phyloP scores from a whole-genome alignment of 202 grass and related monocot species.

The Digitaria exilis region DNA sequence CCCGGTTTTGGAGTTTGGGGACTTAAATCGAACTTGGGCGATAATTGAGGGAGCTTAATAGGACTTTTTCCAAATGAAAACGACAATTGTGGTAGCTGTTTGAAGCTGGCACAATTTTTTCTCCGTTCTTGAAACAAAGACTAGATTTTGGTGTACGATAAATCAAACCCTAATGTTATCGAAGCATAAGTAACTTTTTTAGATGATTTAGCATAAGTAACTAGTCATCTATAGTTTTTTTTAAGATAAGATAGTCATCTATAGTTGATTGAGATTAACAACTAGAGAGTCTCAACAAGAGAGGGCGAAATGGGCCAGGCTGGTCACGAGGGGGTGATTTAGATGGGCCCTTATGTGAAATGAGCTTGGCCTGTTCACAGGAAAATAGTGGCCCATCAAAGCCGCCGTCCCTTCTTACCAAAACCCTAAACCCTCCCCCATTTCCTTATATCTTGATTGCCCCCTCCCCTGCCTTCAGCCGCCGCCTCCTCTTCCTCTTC shows the following conservation, averaged over 20 bases:
- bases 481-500: not conserved
- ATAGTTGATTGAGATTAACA: no score
- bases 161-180: not conserved
- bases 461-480: not conserved
- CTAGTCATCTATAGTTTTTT: no score
- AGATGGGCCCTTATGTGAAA: not conserved
- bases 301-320: not conserved
- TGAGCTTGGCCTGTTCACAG: not conserved
- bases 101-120: not conserved
- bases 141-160: no score
- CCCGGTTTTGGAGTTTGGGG: no score
- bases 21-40: no score
- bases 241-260: no score
- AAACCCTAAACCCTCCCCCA: constrained; percentile 12
- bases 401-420: not conserved
- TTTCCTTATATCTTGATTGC: not conserved
- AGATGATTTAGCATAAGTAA: no score
- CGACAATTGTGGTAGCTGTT: not conserved
- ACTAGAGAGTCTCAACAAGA: no score
- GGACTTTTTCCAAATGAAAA: no score
- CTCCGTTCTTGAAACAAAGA: not conserved
- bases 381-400: not conserved
- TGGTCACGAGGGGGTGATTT: not conserved
- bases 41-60: no score
- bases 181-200: no score